Percentiles rank a stretch among this genome's conserved stretches.
These are phyloP conservation scores for Hibiscus mutabilis DNA, from an alignment of 345 rosid species.

Conservation along the genomic window DNA sequence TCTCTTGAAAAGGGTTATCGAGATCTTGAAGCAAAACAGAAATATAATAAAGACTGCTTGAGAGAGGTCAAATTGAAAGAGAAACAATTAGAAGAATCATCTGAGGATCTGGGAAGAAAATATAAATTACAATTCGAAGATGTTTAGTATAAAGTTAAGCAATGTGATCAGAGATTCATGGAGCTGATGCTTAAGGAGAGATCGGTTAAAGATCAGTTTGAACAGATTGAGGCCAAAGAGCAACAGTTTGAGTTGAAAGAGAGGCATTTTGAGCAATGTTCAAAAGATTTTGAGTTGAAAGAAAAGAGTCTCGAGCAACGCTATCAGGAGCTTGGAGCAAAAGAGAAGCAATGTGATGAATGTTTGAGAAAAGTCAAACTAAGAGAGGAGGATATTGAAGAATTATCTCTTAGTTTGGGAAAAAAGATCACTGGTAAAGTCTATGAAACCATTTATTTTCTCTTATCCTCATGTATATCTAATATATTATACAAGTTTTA, in stretches of 20 bases:
- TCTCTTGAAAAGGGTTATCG: background rate
- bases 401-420: conserved; percentile 21
- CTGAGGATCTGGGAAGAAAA: background rate
- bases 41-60: background rate
- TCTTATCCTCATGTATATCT: background rate
- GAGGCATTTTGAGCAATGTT: too few species aligned
- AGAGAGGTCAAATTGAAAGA: conserved; percentile 10
- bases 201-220: background rate
- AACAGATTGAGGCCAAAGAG: conserved; percentile 8
- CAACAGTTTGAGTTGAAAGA: background rate
- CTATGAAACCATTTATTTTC: background rate
- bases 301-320: conserved; percentile 7
- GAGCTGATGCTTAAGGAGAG: conserved; percentile 4
- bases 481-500: background rate
- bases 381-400: conserved; percentile 17
- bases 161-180: background rate
- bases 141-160: background rate
- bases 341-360: conserved; percentile 17
- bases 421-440: conserved; percentile 11
- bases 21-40: conserved; percentile 11
- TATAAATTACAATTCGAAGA: background rate
- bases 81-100: conserved; percentile 14
- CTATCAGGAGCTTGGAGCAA: background rate
- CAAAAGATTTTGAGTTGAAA: background rate
- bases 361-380: background rate